These are phyloP conservation scores for Colletotrichum gigasporum DNA, from an alignment of 2,329 filamentous ascomycete species.

Conservation along the genomic window DNA sequence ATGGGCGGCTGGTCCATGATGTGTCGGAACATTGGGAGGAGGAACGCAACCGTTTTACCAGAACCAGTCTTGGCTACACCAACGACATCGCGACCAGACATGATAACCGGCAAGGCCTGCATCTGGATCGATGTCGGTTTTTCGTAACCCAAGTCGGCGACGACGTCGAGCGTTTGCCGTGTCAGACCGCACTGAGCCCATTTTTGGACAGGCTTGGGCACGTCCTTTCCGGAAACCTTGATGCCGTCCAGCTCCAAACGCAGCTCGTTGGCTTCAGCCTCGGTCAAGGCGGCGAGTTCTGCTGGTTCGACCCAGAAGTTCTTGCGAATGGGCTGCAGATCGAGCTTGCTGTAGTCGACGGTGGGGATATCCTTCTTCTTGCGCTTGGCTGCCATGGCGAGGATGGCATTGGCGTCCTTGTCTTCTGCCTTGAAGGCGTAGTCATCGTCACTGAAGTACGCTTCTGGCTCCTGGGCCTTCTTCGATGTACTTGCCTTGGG, in stretches of 20 bases:
- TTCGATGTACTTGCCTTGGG: slow-evolving; percentile 45
- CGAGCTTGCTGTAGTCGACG: slow-evolving; percentile 86
- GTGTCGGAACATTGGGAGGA: slow-evolving; percentile 96
- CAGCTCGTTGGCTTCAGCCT: slow-evolving; percentile 83
- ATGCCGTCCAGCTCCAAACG: slow-evolving; percentile 93
- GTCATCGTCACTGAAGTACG: slow-evolving; percentile 91
- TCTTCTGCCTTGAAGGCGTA: slow-evolving; percentile 62
- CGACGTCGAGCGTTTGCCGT: slow-evolving; percentile 85
- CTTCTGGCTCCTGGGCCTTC: slow-evolving; percentile 76
- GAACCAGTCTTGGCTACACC: slow-evolving; percentile 98
- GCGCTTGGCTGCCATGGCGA: slow-evolving; percentile 68
- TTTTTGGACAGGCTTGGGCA: slow-evolving; percentile 93
- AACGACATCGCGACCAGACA: slow-evolving; percentile 95
- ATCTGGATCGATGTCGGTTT: slow-evolving; percentile 94
- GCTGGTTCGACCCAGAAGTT: slow-evolving; percentile 93
- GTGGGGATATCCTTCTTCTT: slow-evolving; percentile 97
- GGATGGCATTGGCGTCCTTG: slow-evolving; percentile 56
- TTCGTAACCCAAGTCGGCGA: slow-evolving; percentile 83
- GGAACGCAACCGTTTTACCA: slow-evolving; percentile 95
- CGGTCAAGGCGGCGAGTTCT: slow-evolving; percentile 83
- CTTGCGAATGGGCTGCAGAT: slow-evolving; percentile 88
- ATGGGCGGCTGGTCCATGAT: slow-evolving; percentile 92
- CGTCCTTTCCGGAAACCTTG: slow-evolving; percentile 87
- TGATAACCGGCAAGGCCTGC: slow-evolving; percentile 92
- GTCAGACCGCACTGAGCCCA: slow-evolving; percentile 96